phyloP scores from a whole-genome alignment of 768 basidiomycete genomes.

The Termitomyces titanicus region DNA sequence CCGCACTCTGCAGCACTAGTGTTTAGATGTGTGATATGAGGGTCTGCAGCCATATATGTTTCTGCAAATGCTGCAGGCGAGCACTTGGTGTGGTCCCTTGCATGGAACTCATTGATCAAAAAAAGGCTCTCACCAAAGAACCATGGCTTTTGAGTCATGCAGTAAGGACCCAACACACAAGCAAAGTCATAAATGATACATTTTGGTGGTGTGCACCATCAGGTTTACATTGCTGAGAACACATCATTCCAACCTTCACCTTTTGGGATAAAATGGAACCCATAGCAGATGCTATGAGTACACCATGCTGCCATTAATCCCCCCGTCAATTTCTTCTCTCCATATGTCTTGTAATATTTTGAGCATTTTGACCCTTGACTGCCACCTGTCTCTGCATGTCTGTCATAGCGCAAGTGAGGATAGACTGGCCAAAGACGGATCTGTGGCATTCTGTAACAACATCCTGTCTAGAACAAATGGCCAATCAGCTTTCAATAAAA shows the following conservation, averaged over 20 bases:
- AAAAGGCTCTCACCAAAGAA: constrained; percentile 17
- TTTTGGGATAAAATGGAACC: constrained; percentile 31
- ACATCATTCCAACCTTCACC: constrained; percentile 36
- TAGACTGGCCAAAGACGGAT: not conserved
- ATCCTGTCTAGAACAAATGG: not conserved
- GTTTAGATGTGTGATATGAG: constrained; percentile 9
- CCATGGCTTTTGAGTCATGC: constrained; percentile 12
- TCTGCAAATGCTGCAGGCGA: not conserved
- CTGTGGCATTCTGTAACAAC: not conserved
- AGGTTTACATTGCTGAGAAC: constrained; percentile 33
- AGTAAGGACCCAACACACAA: constrained; percentile 17
- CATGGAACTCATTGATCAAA: constrained; percentile 15
- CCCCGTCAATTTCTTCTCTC: constrained; percentile 17
- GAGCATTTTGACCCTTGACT: not conserved
- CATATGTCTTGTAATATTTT: constrained; percentile 1
- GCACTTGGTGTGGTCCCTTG: not conserved
- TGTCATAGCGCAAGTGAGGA: not conserved
- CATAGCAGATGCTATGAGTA: constrained; percentile 28
- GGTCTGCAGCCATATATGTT: not conserved
- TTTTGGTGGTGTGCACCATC: constrained; percentile 20
- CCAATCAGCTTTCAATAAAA: no score
- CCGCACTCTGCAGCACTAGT: constrained; percentile 20
- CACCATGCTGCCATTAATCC: constrained; percentile 30
- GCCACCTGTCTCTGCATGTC: not conserved
- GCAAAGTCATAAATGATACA: constrained; percentile 17